Conservation (phyloP, 1,139 yeast genomes). For the Pichia sp. region DNA sequence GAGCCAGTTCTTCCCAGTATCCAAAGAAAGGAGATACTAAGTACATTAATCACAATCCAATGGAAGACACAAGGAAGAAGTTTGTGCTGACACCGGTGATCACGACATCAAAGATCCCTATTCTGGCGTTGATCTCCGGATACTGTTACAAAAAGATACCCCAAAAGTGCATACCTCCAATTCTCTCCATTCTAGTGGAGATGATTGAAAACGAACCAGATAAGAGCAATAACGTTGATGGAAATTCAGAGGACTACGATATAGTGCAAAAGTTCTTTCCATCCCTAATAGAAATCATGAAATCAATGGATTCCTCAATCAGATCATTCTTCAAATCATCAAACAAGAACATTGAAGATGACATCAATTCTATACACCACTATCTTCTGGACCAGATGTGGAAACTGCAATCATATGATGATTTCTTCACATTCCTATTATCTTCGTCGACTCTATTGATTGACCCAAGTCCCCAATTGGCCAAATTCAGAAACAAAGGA, state of each 20-base stretch:
- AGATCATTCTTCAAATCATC: constrained; percentile 12
- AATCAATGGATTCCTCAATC: constrained; percentile 20
- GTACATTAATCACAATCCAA: background rate
- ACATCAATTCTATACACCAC: constrained; percentile 26
- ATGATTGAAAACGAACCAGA: constrained; percentile 33
- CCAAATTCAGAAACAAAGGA: constrained; percentile 4
- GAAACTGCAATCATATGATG: constrained; percentile 30
- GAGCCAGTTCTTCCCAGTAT: too few species aligned
- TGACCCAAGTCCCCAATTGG: constrained; percentile 18
- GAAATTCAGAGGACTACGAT: constrained; percentile 17
- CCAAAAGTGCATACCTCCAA: constrained; percentile 34
- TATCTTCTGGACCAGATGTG: constrained; percentile 24
- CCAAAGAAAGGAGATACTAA: too few species aligned
- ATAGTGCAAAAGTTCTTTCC: constrained; percentile 30
- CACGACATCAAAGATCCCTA: constrained; percentile 38
- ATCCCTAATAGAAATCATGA: constrained; percentile 28
- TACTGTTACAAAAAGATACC: constrained; percentile 39
- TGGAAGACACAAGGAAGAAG: constrained; percentile 1
- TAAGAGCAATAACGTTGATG: background rate
- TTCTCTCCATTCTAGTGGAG: constrained; percentile 36
- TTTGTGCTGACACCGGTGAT: constrained; percentile 34
- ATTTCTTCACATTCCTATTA: constrained; percentile 31
- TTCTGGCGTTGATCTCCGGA: constrained; percentile 37
- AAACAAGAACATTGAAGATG: constrained; percentile 21
- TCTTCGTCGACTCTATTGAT: constrained; percentile 27